Conservation (phyloP, 2,329 filamentous ascomycete genomes). For the Verticillium dahliae region DNA sequence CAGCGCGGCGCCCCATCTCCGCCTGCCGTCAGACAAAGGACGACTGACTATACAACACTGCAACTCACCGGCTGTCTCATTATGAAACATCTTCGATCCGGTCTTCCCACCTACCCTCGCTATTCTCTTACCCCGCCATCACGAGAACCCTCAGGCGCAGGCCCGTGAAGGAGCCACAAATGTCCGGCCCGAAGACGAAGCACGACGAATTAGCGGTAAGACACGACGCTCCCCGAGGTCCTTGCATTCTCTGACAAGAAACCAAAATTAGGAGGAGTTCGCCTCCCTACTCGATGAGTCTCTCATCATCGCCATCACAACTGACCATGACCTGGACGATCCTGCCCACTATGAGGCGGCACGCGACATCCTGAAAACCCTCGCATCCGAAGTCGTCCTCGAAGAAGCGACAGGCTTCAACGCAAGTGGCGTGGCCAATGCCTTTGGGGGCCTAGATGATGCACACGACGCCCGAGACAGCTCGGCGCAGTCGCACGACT, state of each 20-base stretch:
- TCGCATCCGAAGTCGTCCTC: constrained; percentile 56
- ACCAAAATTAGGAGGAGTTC: constrained; percentile 54
- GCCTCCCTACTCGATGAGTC: constrained; percentile 71
- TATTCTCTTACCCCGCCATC: not conserved
- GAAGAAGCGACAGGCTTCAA: constrained; percentile 76
- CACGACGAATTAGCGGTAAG: not conserved
- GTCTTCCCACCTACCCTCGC: not conserved
- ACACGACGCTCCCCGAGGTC: not conserved
- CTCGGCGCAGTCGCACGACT: constrained; percentile 15
- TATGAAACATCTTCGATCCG: not conserved
- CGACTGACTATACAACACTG: no score
- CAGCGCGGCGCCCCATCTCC: no score
- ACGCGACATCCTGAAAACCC: constrained; percentile 51
- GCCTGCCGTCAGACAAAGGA: no score
- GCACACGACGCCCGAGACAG: constrained; percentile 15
- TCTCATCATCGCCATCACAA: constrained; percentile 67
- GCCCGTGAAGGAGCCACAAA: not conserved
- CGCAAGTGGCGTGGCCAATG: constrained; percentile 60
- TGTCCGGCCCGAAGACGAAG: not conserved
- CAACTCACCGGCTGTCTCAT: not conserved
- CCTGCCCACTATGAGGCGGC: constrained; percentile 45
- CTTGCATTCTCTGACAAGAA: not conserved
- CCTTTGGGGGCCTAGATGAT: constrained; percentile 17
- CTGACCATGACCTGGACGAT: constrained; percentile 62
- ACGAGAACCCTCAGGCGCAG: not conserved